A percentile compares a stretch with the other conserved stretches of the same genome.
These are phyloP conservation scores for Chimonanthus salicifolius DNA, from an alignment of 164 flowering plant genomes.

Conservation along the genomic window DNA sequence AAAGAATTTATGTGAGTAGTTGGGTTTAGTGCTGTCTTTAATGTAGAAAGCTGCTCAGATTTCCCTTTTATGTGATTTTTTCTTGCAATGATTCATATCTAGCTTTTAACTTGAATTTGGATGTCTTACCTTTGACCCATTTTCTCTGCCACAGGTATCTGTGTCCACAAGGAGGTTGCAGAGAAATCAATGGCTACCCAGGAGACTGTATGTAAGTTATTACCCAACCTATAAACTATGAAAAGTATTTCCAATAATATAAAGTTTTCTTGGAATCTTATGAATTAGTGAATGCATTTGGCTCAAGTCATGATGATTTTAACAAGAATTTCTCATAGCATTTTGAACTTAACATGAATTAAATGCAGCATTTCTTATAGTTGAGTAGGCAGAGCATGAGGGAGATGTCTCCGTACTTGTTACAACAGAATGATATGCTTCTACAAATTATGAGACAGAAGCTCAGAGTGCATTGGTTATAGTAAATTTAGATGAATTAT, in stretches of 20 bases:
- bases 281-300: neutral
- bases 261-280: neutral
- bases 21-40: neutral
- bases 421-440: no score
- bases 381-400: no score
- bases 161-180: conserved; percentile 31
- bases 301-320: neutral
- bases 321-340: neutral
- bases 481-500: no score
- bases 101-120: neutral
- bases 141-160: conserved; percentile 18
- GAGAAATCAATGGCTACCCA: conserved; percentile 31
- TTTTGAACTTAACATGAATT: neutral
- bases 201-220: conserved; percentile 30
- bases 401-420: no score
- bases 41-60: neutral
- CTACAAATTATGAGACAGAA: no score
- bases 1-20: conserved; percentile 31
- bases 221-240: neutral
- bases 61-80: neutral
- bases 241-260: neutral
- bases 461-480: no score
- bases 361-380: no score
- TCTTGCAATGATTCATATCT: neutral
- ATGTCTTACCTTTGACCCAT: neutral